These are phyloP conservation scores for Mrakia blollopis DNA, from an alignment of 768 basidiomycete genomes.

Conservation along the genomic window DNA sequence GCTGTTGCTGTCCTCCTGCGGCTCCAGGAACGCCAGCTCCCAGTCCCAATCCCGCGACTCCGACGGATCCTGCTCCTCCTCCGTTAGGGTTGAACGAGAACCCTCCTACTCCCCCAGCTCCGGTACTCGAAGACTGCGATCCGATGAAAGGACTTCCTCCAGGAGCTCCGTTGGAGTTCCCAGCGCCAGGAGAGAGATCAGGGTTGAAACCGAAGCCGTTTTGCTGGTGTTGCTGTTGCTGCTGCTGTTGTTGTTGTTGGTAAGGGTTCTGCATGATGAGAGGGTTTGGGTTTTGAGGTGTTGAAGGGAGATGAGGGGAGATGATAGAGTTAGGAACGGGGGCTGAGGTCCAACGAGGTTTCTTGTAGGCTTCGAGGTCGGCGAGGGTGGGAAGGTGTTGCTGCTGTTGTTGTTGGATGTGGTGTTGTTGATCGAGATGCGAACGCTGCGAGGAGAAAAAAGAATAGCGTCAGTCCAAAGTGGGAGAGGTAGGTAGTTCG, in stretches of 20 bases:
- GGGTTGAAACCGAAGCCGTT: slow-evolving; percentile 71
- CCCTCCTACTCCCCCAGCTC: background rate
- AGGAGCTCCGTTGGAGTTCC: background rate
- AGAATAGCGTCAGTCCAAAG: background rate
- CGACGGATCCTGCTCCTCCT: background rate
- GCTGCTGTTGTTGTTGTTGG: slow-evolving; percentile 18
- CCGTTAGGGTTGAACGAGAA: background rate
- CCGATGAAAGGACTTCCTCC: slow-evolving; percentile 10
- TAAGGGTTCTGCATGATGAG: background rate
- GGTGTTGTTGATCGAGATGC: background rate
- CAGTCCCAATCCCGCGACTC: slow-evolving; percentile 11
- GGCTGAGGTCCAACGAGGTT: slow-evolving; percentile 80
- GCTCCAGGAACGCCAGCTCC: background rate
- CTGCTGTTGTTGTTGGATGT: background rate
- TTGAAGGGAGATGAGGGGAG: slow-evolving; percentile 47
- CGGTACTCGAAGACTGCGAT: background rate
- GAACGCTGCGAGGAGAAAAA: background rate
- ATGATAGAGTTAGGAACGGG: slow-evolving; percentile 46
- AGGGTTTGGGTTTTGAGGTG: background rate
- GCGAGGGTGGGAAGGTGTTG: slow-evolving; percentile 51
- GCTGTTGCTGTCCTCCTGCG: slow-evolving; percentile 38
- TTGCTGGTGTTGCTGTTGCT: background rate
- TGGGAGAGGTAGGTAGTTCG: background rate
- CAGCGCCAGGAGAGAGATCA: background rate
- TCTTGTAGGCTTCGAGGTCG: slow-evolving; percentile 73